Evolutionary conservation across 2,329 filamentous ascomycete species (phyloP).

Genomic region (Pestalotiopsis sp.): DNA sequence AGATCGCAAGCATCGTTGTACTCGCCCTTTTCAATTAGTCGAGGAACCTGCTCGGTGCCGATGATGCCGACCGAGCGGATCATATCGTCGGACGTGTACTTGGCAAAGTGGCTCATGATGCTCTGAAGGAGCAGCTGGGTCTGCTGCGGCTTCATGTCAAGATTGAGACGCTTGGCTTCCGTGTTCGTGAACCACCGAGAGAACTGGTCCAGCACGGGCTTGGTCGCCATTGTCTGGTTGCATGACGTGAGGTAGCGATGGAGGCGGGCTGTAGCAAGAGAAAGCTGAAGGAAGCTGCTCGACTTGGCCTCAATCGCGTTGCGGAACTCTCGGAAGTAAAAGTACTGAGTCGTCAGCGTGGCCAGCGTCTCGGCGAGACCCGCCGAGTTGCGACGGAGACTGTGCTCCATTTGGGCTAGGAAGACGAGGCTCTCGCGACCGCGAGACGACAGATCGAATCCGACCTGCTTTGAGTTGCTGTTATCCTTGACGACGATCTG

Average conservation of each 20-base stretch:
- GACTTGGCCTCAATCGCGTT: slow-evolving; percentile 38
- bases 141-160: slow-evolving; percentile 28
- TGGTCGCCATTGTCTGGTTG: slow-evolving; percentile 26
- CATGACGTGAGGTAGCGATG: slow-evolving; percentile 32
- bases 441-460: slow-evolving; percentile 36
- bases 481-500: slow-evolving; percentile 40
- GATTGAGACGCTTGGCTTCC: slow-evolving; percentile 32
- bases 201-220: slow-evolving; percentile 32
- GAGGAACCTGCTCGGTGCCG: slow-evolving; percentile 27
- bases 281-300: slow-evolving; percentile 37
- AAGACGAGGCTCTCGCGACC: slow-evolving; percentile 41
- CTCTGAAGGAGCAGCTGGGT: slow-evolving; percentile 30
- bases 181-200: slow-evolving; percentile 32
- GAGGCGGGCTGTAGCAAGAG: slow-evolving; percentile 35
- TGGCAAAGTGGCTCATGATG: slow-evolving; percentile 35
- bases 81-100: slow-evolving; percentile 35
- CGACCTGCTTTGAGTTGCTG: slow-evolving; percentile 23
- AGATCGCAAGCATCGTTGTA: slow-evolving; percentile 36
- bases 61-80: slow-evolving; percentile 39
- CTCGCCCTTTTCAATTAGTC: slow-evolving; percentile 29
- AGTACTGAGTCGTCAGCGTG: slow-evolving; percentile 43
- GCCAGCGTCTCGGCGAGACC: slow-evolving; percentile 44
- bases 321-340: slow-evolving; percentile 42
- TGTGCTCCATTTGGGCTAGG: slow-evolving; percentile 47
- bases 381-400: slow-evolving; percentile 30